Evolutionary conservation across 2,329 filamentous ascomycete genomes (phyloP), one percentile per base, ranked within the genome.

Genomic region (Talaromyces funiculosus): DNA sequence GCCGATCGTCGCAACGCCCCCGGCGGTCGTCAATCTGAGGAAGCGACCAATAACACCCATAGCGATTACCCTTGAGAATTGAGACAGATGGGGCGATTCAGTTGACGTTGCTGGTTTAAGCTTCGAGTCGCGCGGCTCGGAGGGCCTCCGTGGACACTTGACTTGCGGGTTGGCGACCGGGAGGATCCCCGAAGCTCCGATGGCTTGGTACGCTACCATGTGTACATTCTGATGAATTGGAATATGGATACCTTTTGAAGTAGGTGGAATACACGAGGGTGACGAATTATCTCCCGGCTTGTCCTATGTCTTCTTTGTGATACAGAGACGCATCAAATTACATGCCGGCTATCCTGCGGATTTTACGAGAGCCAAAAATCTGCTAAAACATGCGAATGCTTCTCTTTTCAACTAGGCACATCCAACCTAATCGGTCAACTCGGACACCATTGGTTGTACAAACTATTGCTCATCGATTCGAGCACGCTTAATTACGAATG

Each of bases 1-100:
- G 16, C 81, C 81, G 33, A 80, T 72, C 14, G 81, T 79, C 64
- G 81, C 80, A 20, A 78, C 74, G 35, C 80, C 72, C 59, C 78
- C 78, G 4, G 76, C 76, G 61, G 78, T 75, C 53, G 80, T 64
- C 2, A 80, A 73, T 64, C 80, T 74, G 26, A 78, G 61, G 51
- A 74, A 65, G 53, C 68, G 78, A 40, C 75, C 76, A 57, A 84
- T 72, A 65, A 85, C 68, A n/a, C 82, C 82, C 83, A 85, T 86
- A 51, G 69, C 18, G 29, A 22, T 55, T 6, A 1, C 16, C 33
- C 16, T 49, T 29, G 18, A 8, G 12, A 12, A 33, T 33, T 33
- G 5, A n/a, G n/a, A 20, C 8, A 20, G 33, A 22, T 24, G 37
- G 12, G 51, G 33, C 31, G 12, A 51, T n/a, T n/a, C n/a, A 35